phyloP scores from a whole-genome alignment of 768 basidiomycete genomes.

The Phanerochaete carnosa region DNA sequence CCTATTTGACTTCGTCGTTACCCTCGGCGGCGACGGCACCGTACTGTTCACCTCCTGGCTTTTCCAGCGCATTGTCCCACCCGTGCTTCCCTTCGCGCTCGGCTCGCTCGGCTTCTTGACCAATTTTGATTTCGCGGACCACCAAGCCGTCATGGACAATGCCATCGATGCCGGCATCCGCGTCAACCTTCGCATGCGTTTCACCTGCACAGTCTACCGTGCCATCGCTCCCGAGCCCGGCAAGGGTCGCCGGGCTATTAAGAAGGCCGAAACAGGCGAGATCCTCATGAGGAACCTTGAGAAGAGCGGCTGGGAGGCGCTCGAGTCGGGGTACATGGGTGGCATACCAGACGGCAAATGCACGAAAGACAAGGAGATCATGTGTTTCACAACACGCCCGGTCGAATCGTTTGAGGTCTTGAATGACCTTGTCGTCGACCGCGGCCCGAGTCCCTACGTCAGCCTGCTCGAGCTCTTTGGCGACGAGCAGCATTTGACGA shows the following conservation, averaged over 20 bases:
- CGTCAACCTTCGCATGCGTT: conserved; percentile 97
- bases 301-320: conserved; percentile 92
- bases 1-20: conserved; percentile 96
- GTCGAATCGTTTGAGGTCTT: conserved; percentile 95
- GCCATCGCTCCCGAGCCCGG: conserved; percentile 75
- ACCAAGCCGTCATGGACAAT: conserved; percentile 81
- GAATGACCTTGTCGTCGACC: conserved; percentile 96
- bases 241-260: conserved; percentile 71
- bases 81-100: conserved; percentile 93
- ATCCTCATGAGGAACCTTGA: conserved; percentile 95
- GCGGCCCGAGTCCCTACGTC: conserved; percentile 97
- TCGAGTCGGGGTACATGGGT: conserved; percentile 71
- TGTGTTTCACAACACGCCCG: conserved; percentile 94
- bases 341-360: conserved; percentile 33
- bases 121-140: conserved; percentile 90
- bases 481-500: conserved; percentile 99
- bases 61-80: conserved; percentile 98
- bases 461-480: conserved; percentile 94
- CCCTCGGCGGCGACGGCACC: conserved; percentile 97
- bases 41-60: conserved; percentile 99
- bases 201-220: conserved; percentile 97
- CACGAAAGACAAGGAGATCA: conserved; percentile 92
- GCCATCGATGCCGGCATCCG: conserved; percentile 91
- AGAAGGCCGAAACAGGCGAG: conserved; percentile 91
- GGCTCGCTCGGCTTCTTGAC: conserved; percentile 98